phyloP scores from a whole-genome alignment of 2,329 filamentous ascomycete genomes.

The Fusarium incarnatum region DNA sequence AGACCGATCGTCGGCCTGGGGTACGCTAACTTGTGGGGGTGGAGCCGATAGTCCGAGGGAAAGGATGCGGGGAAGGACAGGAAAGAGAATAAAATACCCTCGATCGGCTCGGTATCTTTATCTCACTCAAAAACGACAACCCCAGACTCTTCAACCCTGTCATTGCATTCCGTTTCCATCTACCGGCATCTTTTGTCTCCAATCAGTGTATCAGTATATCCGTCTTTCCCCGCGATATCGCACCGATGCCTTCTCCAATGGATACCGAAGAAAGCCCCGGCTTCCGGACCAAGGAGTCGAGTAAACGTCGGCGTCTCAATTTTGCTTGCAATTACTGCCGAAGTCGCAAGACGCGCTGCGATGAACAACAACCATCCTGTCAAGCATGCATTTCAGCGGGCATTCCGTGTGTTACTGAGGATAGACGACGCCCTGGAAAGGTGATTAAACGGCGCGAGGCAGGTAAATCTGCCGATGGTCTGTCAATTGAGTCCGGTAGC shows the following conservation, averaged over 20 bases:
- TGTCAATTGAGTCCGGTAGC: not conserved
- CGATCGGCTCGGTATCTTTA: slow-evolving; percentile 27
- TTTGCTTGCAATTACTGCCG: slow-evolving; percentile 27
- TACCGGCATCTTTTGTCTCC: not conserved
- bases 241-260: slow-evolving; percentile 19
- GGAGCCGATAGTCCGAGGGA: slow-evolving; percentile 21
- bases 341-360: slow-evolving; percentile 8
- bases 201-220: not conserved
- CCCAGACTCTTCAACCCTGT: not conserved
- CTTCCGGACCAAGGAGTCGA: not conserved
- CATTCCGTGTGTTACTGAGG: not conserved
- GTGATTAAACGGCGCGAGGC: slow-evolving; percentile 12
- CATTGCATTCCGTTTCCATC: not conserved
- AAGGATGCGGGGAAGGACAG: slow-evolving; percentile 13
- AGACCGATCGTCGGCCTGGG: not conserved
- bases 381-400: slow-evolving; percentile 8
- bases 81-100: slow-evolving; percentile 1
- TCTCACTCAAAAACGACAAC: not conserved
- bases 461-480: not conserved
- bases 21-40: slow-evolving; percentile 7
- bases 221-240: not conserved
- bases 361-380: slow-evolving; percentile 9
- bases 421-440: slow-evolving; percentile 9
- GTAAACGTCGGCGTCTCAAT: slow-evolving; percentile 13
- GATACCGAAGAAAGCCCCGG: slow-evolving; percentile 18